Evolutionary conservation across 495 filamentous ascomycete genomes (phyloP), one percentile per base, ranked within the genome.

Genomic region (Hypoxylon perforatum): DNA sequence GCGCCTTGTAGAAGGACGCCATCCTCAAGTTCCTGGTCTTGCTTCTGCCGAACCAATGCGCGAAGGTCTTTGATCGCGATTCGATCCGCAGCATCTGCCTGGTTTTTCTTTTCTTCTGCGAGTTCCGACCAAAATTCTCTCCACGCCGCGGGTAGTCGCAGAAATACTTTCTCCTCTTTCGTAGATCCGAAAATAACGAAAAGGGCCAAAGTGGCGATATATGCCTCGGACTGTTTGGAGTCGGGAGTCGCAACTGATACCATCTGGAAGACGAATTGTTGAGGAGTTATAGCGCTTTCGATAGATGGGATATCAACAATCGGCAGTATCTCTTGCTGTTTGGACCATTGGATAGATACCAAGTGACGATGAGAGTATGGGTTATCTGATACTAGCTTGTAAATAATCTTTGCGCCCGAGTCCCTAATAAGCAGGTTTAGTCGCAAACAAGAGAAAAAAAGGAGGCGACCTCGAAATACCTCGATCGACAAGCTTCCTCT

Each of bases 81-180:
- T 45, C 92, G 88, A 70, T 98, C 94, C 12, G 76, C 71, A 25
- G 86, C 84, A 72, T 94, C 88, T 12, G 83, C 79, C 66, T 89
- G 87, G 33, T 82, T 81, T 76, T 91, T 92, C 70, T 87, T 92
- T 30, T 82, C 73, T 33, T 85, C 85, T 0, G 88, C 84, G 56
- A 96, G 84, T 69, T 97, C 93, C 1, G 84, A 82, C 89, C 91
- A 98, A 11, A 97, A 78, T 47, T 94, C 92, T 70, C 93, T 86
- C 91, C 93, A 97, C 4, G 86, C 80, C 0, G 86, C 76, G 17
- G 93, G 93, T 18, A 99, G 78, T 18, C 91, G 85, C 56, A 97
- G 67, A 66, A 91, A 90, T 8, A 89, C 85, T 71, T 95, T 97
- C 63, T 96, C 93, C 67, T 97, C 95, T 70, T 91, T 94, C 3